Evolutionary conservation across 1,139 yeast genomes (phyloP), one percentile per base, ranked within the genome.

Genomic region (Geotrichum klebahnii): DNA sequence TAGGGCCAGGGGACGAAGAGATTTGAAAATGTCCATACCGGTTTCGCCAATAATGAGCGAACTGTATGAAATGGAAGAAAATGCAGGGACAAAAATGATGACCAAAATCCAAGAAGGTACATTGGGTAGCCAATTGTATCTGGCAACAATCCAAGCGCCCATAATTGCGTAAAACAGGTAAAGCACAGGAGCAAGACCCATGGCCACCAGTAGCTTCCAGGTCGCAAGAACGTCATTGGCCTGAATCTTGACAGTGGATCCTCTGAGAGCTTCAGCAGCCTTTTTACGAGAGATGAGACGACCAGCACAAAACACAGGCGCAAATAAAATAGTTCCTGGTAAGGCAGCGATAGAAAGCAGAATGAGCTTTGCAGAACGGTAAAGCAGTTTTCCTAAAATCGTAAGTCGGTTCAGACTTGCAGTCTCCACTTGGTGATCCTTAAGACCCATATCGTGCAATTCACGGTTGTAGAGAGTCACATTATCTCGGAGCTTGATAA

Each of bases 141-240:
- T 39, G 52, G 61, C 63, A 16, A 61, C 58, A 33, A 62, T 44
- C 63, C 71, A 73, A 12, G 87, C 78, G 23, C 87, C 84, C 37
- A 86, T 58, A 5, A 81, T 63, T 0, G 97, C 89, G 67, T 92
- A 92, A 54, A 84, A 74, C 42, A 82, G 79, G 69, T 90, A 92
- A 33, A 92, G 72, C 34, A 88, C 67, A 1, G 98, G 98, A 0
- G 97, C 94, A 53, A 87, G 72, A 5, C 92, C 95, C 79, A 92
- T 77, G 33, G 92, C 82, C 41, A 92, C 90, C 57, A 92, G 74
- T 40, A 92, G 82, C 67, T 92, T 92, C 98, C 98, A 89, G 1
- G 97, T 89, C 1, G 97, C 96, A 53, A 89, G 76, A 24, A 92
- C 97, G 67, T 92, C 98, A 53, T 83, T 82, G 23, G 96, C 98